phyloP scores from a whole-genome alignment of 495 filamentous ascomycete species.

The Penicillium cataractarum region DNA sequence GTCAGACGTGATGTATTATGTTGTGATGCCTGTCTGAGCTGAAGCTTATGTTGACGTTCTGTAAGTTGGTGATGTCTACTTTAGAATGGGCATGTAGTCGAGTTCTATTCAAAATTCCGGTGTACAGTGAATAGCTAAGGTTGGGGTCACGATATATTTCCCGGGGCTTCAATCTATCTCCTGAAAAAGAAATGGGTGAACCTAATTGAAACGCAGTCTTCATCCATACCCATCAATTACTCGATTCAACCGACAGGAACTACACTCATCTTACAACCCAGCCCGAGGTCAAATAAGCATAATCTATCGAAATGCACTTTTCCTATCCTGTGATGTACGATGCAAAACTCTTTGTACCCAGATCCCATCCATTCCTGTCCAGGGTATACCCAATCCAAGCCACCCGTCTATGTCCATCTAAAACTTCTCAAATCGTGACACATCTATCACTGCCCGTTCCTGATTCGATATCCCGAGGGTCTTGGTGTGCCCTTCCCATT shows the following conservation, averaged over 20 bases:
- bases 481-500: neutral
- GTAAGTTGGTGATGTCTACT: neutral
- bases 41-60: neutral
- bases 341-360: neutral
- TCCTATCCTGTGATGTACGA: neutral
- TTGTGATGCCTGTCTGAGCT: slow-evolving; percentile 1
- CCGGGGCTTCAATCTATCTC: too few species aligned
- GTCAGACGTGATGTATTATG: slow-evolving; percentile 3
- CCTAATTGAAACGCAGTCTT: too few species aligned
- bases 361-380: neutral
- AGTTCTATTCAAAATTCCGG: too few species aligned
- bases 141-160: too few species aligned
- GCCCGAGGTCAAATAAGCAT: neutral
- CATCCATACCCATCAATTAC: too few species aligned
- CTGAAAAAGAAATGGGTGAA: too few species aligned
- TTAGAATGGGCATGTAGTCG: too few species aligned
- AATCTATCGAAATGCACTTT: neutral
- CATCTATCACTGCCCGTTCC: neutral
- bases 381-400: slow-evolving; percentile 5
- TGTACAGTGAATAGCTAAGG: too few species aligned
- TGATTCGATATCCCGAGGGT: neutral
- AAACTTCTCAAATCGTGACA: neutral
- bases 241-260: neutral
- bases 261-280: neutral
- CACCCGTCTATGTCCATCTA: slow-evolving; percentile 1